Evolutionary conservation across 345 rosid species (phyloP), one percentile per base, ranked within the genome.

Genomic region (Schrenkiella parvula): DNA sequence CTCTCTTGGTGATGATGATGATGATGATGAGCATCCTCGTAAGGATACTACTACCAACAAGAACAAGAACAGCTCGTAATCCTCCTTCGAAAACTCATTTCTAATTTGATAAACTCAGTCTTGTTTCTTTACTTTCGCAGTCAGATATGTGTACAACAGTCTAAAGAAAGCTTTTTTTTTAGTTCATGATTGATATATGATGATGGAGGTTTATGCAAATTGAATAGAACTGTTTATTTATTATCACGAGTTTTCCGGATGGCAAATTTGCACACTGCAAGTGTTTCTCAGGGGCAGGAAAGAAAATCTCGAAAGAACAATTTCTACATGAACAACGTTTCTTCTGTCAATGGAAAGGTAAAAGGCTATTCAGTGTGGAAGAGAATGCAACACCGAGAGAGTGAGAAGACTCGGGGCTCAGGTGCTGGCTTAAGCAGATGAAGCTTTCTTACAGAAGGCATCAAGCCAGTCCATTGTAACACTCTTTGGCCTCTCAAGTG

Each of bases 401-500:
- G 61, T 17, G 55, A 8, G 13, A 51, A 41, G 53, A 35, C 70
- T 39, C 68, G 11, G 47, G 37, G 34, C 23, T 10, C 35, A n/a
- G 7, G 48, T 50, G 6, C 32, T 41, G 57, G 8, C 28, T 75
- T 39, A 76, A 37, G 66, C 47, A 63, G 75, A 69, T 17, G 79
- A 69, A 76, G 79, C 86, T 82, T 89, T 90, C 85, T 86, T 85
- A 84, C 96, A 88, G 77, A 68, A 53, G 68, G 82, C 87, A 46
- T 92, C 97, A 22, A 95, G 93, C 97, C 92, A 89, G 28, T 90
- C 97, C 92, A 92, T 88, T 0, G 98, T 92, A 19, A 95, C 95
- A 85, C 98, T 95, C 69, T 95, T 95, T 9, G 98, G 99, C 86
- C 99, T 88, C 87, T 95, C 97, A 0, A 95, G 92, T 3, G 99